These are phyloP conservation scores for Perkinsela sp. DNA, from an alignment of 208 protist species.

Conservation along the genomic window DNA sequence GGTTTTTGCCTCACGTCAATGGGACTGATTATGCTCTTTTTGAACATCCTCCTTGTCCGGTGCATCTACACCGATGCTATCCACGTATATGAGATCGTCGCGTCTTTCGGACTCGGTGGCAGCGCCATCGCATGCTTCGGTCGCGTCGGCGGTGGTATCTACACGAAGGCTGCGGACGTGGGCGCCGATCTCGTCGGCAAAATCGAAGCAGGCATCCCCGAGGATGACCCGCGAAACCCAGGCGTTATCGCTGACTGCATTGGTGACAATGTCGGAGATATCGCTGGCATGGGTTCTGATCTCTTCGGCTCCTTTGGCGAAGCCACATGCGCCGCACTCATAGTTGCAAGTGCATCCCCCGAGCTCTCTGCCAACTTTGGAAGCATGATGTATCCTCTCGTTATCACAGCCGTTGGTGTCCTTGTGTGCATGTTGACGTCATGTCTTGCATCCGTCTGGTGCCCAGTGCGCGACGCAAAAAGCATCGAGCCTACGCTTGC, in stretches of 20 bases:
- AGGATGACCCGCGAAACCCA: constrained; percentile 82
- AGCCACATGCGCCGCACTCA: constrained; percentile 67
- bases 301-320: constrained; percentile 80
- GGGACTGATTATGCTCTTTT: constrained; percentile 37
- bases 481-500: constrained; percentile 46
- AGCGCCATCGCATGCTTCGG: constrained; percentile 79
- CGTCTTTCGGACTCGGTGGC: constrained; percentile 76
- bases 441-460: constrained; percentile 18
- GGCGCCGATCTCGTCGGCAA: constrained; percentile 80
- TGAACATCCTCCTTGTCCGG: constrained; percentile 38
- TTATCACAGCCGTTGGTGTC: constrained; percentile 41
- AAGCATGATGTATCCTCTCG: constrained; percentile 55
- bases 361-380: constrained; percentile 26
- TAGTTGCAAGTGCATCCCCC: constrained; percentile 24
- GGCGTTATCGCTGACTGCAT: constrained; percentile 81
- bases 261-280: constrained; percentile 79
- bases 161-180: constrained; percentile 80
- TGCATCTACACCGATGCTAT: constrained; percentile 8
- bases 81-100: constrained; percentile 49
- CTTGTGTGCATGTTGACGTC: constrained; percentile 35
- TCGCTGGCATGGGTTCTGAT: constrained; percentile 75
- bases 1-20: constrained; percentile 50
- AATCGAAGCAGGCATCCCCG: constrained; percentile 74
- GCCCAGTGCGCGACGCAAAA: constrained; percentile 13
- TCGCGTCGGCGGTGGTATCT: constrained; percentile 78